These are phyloP conservation scores for Gypsophila paniculata DNA, from an alignment of 179 eudicot species.

Conservation along the genomic window DNA sequence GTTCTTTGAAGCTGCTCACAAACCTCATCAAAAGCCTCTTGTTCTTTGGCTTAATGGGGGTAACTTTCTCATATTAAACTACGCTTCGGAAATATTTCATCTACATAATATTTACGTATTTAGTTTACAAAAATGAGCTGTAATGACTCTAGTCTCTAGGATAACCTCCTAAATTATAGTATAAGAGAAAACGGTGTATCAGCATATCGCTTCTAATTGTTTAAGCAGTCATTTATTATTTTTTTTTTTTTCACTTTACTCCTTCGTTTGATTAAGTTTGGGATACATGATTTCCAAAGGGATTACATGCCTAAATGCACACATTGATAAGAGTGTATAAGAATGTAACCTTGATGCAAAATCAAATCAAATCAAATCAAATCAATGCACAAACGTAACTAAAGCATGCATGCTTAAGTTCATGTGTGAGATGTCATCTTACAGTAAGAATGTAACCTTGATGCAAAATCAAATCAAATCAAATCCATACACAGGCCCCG, in stretches of 20 bases:
- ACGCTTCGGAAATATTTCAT: background rate
- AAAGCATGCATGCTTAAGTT: background rate
- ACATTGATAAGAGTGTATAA: too few relatives aligned
- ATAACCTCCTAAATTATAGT: too few relatives aligned
- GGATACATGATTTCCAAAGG: too few relatives aligned
- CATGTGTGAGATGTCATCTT: background rate
- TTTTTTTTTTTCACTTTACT: too few relatives aligned
- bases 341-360: background rate
- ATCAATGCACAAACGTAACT: background rate
- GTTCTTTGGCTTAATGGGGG: constrained; percentile 95
- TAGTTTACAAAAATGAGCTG: too few relatives aligned
- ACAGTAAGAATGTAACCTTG: background rate
- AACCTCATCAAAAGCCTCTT: constrained; percentile 53
- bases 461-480: background rate
- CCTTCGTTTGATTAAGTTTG: too few relatives aligned
- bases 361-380: background rate
- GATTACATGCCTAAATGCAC: too few relatives aligned
- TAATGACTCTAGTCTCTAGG: too few relatives aligned
- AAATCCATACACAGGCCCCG: constrained; percentile 51
- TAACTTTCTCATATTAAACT: constrained; percentile 18
- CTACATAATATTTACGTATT: background rate
- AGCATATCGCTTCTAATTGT: too few relatives aligned
- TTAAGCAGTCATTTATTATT: too few relatives aligned
- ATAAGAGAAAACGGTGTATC: too few relatives aligned
- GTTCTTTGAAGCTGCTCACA: constrained; percentile 67